A percentile compares a stretch with the other conserved stretches of the same genome.
Evolutionary conservation across 805 yeast species (phyloP).

Genomic region (Suhomyces kilbournensis): DNA sequence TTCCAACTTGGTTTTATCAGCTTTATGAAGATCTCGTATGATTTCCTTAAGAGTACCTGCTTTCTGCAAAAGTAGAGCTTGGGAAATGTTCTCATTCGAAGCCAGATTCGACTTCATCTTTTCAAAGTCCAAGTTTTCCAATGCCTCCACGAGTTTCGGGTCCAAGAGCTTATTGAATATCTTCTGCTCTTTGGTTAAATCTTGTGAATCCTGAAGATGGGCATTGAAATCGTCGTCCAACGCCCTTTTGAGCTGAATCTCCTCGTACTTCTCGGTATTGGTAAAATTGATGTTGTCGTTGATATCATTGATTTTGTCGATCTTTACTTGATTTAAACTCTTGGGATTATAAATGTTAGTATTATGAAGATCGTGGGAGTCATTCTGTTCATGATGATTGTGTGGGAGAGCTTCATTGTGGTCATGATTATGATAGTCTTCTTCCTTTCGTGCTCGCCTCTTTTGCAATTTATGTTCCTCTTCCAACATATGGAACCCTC

Average conservation of each 20-base stretch:
- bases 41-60: slow-evolving; percentile 26
- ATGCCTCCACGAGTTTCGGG: slow-evolving; percentile 26
- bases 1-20: slow-evolving; percentile 25
- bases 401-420: neutral
- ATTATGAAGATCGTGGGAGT: too few relatives aligned
- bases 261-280: slow-evolving; percentile 1
- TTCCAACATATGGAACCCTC: slow-evolving; percentile 35
- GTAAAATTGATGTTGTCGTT: slow-evolving; percentile 1
- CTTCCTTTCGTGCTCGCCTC: slow-evolving; percentile 13
- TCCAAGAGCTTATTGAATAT: slow-evolving; percentile 23
- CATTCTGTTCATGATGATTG: neutral
- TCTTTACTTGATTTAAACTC: neutral
- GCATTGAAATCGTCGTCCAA: slow-evolving; percentile 5
- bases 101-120: slow-evolving; percentile 12
- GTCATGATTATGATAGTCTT: neutral
- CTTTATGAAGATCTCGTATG: slow-evolving; percentile 22
- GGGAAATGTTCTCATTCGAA: slow-evolving; percentile 7
- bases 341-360: neutral
- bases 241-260: slow-evolving; percentile 1
- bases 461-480: slow-evolving; percentile 31
- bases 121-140: slow-evolving; percentile 25
- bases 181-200: slow-evolving; percentile 4
- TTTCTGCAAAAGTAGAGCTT: slow-evolving; percentile 22
- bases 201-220: neutral
- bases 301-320: slow-evolving; percentile 3